Conservation (phyloP, 164 flowering plant species). For the Cinnamomum micranthum region DNA sequence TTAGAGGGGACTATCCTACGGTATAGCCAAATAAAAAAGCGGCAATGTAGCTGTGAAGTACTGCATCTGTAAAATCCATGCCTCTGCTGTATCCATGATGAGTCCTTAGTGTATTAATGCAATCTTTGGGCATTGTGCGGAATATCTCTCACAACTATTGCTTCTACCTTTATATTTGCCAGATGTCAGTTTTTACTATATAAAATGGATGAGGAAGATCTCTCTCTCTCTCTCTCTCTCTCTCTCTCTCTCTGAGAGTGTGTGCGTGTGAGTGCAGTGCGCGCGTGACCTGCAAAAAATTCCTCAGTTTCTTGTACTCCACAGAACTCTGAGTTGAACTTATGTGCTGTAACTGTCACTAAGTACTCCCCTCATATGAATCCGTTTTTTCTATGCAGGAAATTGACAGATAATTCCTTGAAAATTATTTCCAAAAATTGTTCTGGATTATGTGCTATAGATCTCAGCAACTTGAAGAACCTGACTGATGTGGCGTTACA, state of each 20-base stretch:
- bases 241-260: slow-evolving; percentile 2
- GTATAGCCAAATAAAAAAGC: no score
- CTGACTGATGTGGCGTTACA: slow-evolving; percentile 71
- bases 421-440: slow-evolving; percentile 55
- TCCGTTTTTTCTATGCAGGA: slow-evolving; percentile 41
- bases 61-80: no score
- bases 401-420: slow-evolving; percentile 69
- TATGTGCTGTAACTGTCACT: not conserved
- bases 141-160: no score
- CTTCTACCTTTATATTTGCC: no score
- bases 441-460: slow-evolving; percentile 45
- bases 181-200: no score
- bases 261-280: not conserved
- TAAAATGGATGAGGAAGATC: not conserved
- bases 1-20: no score
- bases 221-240: not conserved
- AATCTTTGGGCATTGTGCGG: no score
- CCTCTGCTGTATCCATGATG: no score
- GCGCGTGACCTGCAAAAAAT: not conserved
- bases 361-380: not conserved
- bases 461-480: slow-evolving; percentile 49
- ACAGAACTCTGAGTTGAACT: not conserved
- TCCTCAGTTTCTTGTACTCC: not conserved
- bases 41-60: no score
- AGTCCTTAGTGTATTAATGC: no score